These are phyloP conservation scores for Perkinsus marinus DNA, from an alignment of 169 alveolate species.

Conservation along the genomic window DNA sequence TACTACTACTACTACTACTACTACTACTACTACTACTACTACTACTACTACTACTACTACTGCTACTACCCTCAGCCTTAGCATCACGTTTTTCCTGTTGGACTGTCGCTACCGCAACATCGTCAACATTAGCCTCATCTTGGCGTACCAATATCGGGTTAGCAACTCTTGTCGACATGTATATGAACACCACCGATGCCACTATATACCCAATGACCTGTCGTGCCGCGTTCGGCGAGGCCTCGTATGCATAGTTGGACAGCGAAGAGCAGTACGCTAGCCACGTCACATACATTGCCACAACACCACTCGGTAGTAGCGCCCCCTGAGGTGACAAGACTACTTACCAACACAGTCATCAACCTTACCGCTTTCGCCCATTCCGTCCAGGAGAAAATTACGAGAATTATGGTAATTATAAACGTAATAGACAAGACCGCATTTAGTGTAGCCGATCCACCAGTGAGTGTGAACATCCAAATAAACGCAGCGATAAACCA, in stretches of 20 bases:
- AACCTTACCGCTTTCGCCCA: neutral
- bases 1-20: too few species aligned
- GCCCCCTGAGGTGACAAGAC: neutral
- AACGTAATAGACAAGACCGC: neutral
- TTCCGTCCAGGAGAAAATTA: neutral
- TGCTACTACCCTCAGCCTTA: neutral
- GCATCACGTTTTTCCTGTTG: neutral
- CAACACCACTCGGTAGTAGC: neutral
- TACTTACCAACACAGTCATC: neutral
- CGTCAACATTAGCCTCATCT: neutral
- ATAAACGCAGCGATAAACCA: neutral
- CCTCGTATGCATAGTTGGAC: neutral
- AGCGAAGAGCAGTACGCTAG: neutral
- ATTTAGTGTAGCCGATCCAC: neutral
- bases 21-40: neutral
- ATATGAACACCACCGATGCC: neutral
- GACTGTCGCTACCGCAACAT: neutral
- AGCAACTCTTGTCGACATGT: neutral
- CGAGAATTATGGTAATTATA: neutral
- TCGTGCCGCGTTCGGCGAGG: neutral
- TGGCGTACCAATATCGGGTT: neutral
- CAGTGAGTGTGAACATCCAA: neutral
- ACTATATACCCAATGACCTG: neutral
- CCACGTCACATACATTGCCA: neutral
- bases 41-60: neutral